A percentile compares a stretch with the other conserved stretches of the same genome.
These are phyloP conservation scores for Penicillium sumatraense DNA, from an alignment of 2,329 filamentous ascomycete species.

Conservation along the genomic window DNA sequence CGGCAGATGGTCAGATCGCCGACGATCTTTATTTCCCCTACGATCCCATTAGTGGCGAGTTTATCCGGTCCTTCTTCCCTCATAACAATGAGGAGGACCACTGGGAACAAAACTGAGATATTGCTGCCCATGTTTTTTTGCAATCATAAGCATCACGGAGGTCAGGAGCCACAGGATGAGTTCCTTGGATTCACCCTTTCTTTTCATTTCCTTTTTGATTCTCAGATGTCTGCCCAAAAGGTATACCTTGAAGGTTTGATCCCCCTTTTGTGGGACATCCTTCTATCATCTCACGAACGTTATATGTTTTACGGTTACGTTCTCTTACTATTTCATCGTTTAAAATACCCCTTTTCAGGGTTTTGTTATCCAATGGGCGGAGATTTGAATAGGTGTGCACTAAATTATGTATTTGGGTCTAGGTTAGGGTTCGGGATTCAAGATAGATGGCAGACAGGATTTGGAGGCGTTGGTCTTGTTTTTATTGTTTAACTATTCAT, in stretches of 20 bases:
- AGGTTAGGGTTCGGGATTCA: neutral
- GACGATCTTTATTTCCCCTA: constrained; percentile 43
- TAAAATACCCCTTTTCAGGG: neutral
- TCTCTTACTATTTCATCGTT: neutral
- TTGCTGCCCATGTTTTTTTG: neutral
- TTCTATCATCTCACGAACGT: neutral
- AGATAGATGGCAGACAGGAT: neutral
- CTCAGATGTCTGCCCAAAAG: neutral
- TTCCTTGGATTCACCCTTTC: too few species aligned
- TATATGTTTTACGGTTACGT: neutral
- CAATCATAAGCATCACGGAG: too few species aligned
- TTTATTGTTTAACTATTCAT: neutral
- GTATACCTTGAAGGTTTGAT: neutral
- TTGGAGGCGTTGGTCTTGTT: neutral
- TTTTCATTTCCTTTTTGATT: neutral
- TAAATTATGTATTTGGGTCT: neutral
- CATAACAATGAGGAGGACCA: constrained; percentile 28
- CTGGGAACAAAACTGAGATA: constrained; percentile 27
- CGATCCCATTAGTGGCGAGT: constrained; percentile 44
- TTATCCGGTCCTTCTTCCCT: constrained; percentile 47
- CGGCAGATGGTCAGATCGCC: constrained; percentile 9
- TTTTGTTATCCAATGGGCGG: neutral
- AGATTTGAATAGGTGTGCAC: neutral
- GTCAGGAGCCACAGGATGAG: too few species aligned
- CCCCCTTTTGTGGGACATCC: too few species aligned